Evolutionary conservation across 164 flowering plant genomes (phyloP).

Genomic region (Pachysandra terminalis): DNA sequence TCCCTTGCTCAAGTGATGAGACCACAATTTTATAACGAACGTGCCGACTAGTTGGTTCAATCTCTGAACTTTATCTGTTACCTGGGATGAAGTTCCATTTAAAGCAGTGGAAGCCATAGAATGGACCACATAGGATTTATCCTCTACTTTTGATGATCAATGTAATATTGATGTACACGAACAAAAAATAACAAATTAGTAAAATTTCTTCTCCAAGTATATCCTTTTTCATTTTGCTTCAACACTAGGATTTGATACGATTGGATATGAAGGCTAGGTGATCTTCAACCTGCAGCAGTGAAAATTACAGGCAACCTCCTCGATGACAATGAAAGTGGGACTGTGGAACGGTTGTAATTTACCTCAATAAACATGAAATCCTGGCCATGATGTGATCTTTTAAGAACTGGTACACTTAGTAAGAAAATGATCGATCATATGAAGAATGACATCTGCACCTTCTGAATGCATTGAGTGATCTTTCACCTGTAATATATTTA

Average conservation of each 20-base stretch:
- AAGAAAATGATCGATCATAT: conserved; percentile 86
- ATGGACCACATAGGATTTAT: too few species aligned
- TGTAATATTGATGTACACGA: too few species aligned
- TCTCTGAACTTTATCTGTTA: too few species aligned
- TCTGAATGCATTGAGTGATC: conserved; percentile 59
- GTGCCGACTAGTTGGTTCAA: too few species aligned
- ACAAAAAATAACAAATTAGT: background rate
- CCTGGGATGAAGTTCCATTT: too few species aligned
- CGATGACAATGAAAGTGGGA: background rate
- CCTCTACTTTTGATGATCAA: background rate
- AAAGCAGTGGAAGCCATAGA: too few species aligned
- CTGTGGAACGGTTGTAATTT: background rate
- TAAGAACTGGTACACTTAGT: background rate
- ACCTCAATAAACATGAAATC: background rate
- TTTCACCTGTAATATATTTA: conserved; percentile 58
- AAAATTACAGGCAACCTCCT: background rate
- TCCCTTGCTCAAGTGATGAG: too few species aligned
- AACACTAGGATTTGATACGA: background rate
- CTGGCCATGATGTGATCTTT: background rate
- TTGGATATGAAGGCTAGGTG: background rate
- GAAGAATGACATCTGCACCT: conserved; percentile 86
- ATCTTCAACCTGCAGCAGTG: background rate
- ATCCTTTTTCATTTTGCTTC: too few species aligned
- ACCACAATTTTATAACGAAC: too few species aligned
- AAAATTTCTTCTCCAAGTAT: background rate